A percentile compares a stretch with the other conserved stretches of the same genome.
phyloP scores from a whole-genome alignment of 495 filamentous ascomycete species.

The Clohesyomyces aquaticus region DNA sequence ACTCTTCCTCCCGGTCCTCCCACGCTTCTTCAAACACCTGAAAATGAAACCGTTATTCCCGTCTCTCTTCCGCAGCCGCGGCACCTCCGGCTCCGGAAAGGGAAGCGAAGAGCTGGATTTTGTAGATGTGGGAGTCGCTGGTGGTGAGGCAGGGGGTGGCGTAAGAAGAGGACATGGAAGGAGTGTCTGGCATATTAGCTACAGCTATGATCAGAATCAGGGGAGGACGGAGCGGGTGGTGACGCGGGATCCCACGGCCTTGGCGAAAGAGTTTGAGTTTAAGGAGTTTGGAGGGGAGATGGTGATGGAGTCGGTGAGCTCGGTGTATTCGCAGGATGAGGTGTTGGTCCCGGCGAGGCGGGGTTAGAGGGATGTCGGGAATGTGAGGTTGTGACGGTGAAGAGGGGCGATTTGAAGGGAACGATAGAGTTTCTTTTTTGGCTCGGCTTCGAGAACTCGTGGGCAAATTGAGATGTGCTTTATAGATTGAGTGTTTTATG shows the following conservation, averaged over 20 bases:
- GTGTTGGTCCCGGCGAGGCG: not conserved
- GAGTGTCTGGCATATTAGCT: constrained; percentile 22
- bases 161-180: not conserved
- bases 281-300: not conserved
- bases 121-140: constrained; percentile 1
- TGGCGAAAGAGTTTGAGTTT: not conserved
- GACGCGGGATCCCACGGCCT: not conserved
- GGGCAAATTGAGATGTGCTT: too few species aligned
- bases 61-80: not conserved
- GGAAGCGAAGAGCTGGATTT: not conserved
- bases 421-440: too few species aligned
- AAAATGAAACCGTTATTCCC: not conserved
- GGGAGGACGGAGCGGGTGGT: not conserved
- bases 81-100: not conserved
- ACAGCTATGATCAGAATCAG: constrained; percentile 4
- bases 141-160: not conserved
- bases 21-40: constrained; percentile 12
- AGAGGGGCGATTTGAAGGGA: too few species aligned
- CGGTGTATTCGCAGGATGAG: not conserved
- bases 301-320: not conserved
- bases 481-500: too few species aligned
- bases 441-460: too few species aligned
- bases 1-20: constrained; percentile 24
- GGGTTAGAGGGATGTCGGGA: not conserved
- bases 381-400: too few species aligned